Base-by-base conservation (phyloP, 306 rosid genomes). In the Prunus kanzakura region DNA sequence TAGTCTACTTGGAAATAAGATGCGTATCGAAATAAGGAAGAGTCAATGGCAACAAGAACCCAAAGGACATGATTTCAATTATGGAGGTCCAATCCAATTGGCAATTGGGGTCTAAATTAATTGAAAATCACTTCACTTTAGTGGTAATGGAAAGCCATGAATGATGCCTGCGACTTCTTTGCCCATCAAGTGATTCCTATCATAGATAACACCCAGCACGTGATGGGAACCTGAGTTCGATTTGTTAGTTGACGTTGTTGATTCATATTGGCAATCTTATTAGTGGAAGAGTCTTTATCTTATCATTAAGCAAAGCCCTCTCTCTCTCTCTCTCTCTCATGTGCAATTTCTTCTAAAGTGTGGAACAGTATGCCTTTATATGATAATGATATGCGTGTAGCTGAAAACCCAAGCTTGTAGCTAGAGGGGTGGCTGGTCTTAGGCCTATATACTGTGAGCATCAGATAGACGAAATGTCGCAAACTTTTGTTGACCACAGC, bases 191-290 rank as follows among this genome's bases (percentile, higher is more conserved):
- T 51, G 73, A 65, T 43, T 10, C 30, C 79, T 76, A 80, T 80
- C 75, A 80, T 72, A 47, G 54, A 32, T 41, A 67, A 71, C 75
- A 25, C 45, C 64, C 71, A 41, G 56, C 83, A 78, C 80, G 77
- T 75, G 88, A 82, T 66, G 19, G 73, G 80, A 78, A 75, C 80
- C 46, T 29, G 43, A 54, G 60, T 75, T 82, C 30, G 58, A 71
- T 77, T 61, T 63, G 14, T 30, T 63, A 30, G 32, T 63, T 32
- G 32, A 12, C 43, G 43, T 38, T 38, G 43, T 38, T 38, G 9
- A 38, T 38, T 38, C 43, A 38, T 52, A 52, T 52, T 52, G 57
- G 57, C 57, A 16, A 14, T 52, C n/a, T 52, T 52, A 52, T 52
- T 52, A 52, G 8, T 52, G 57, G 57, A 52, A 52, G 57, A 52